phyloP scores from a whole-genome alignment of 805 yeast genomes.

The Pichia insulana region DNA sequence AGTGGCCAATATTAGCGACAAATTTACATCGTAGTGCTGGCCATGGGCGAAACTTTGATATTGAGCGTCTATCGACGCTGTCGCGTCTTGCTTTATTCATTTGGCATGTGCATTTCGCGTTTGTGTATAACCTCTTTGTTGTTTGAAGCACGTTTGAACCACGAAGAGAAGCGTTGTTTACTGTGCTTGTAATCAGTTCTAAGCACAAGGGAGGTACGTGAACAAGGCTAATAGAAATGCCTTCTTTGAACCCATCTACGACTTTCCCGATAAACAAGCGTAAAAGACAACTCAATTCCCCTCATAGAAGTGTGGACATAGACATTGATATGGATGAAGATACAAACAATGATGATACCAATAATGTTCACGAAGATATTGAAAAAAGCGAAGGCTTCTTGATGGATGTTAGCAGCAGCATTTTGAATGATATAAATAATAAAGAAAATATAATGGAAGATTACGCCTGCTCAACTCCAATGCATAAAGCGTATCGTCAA shows the following conservation, averaged over 20 bases:
- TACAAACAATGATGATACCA: neutral
- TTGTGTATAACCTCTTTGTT: no score
- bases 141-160: no score
- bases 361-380: no score
- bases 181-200: no score
- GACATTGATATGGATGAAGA: neutral
- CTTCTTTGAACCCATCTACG: neutral
- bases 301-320: neutral
- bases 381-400: neutral
- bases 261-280: slow-evolving; percentile 1
- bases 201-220: neutral
- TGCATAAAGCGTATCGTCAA: neutral
- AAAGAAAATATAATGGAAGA: neutral
- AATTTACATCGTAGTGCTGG: no score
- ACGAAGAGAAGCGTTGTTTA: no score
- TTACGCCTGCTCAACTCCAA: neutral
- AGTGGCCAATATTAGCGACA: no score
- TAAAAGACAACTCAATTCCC: slow-evolving; percentile 1
- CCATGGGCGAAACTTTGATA: no score
- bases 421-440: neutral
- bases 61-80: no score
- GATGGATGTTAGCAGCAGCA: neutral
- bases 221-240: neutral
- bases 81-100: no score
- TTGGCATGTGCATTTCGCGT: no score